A percentile compares a stretch with the other conserved stretches of the same genome.
Evolutionary conservation across 2,329 filamentous ascomycete species (phyloP).

Genomic region (Nemania sp.): DNA sequence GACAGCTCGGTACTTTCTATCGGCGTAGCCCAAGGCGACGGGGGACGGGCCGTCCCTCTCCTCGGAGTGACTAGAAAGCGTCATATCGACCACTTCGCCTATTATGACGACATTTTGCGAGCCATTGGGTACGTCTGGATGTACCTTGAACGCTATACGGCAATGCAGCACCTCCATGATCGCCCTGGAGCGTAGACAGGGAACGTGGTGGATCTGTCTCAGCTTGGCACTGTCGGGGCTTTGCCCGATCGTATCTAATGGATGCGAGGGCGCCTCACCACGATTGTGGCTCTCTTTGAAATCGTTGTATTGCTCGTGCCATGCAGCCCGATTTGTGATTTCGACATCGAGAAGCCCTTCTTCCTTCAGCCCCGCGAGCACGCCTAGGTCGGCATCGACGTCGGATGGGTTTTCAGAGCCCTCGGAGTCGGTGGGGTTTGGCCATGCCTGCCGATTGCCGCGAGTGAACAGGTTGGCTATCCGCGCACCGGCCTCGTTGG

Average conservation of each 20-base stretch:
- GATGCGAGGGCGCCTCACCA: not conserved
- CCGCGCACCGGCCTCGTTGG: constrained; percentile 50
- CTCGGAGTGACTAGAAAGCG: not conserved
- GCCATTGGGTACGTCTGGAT: constrained; percentile 13
- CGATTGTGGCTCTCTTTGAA: constrained; percentile 7
- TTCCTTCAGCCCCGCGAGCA: constrained; percentile 16
- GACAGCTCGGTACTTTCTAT: constrained; percentile 19
- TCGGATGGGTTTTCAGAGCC: constrained; percentile 6
- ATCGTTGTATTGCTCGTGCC: constrained; percentile 21
- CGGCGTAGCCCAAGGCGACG: constrained; percentile 21
- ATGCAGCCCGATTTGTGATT: constrained; percentile 19
- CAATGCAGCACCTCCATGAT: constrained; percentile 21
- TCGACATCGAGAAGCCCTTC: constrained; percentile 9
- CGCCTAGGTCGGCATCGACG: constrained; percentile 22
- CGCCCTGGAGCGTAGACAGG: constrained; percentile 7
- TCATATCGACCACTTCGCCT: constrained; percentile 19
- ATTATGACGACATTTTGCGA: constrained; percentile 24
- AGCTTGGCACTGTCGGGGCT: not conserved
- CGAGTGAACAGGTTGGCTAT: constrained; percentile 57
- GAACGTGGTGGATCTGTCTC: constrained; percentile 19
- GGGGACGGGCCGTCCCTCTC: not conserved
- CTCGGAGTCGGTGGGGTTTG: not conserved
- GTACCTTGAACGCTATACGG: constrained; percentile 18
- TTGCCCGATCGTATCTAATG: not conserved
- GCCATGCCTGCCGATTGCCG: constrained; percentile 44